phyloP scores from a whole-genome alignment of 2,329 filamentous ascomycete species.

The Pezicula neosporulosa region DNA sequence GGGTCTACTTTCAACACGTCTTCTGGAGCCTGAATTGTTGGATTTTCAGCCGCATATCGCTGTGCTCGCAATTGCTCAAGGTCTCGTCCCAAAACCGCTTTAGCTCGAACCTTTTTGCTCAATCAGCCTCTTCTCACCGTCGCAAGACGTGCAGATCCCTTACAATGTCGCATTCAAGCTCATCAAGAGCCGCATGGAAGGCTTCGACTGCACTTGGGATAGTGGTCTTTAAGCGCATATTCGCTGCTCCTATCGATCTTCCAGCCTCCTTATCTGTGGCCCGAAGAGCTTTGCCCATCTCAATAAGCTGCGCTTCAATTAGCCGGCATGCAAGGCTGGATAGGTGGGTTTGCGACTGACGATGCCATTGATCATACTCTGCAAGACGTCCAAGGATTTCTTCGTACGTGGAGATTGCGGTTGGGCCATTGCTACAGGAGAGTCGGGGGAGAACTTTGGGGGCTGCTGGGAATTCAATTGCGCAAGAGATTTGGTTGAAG shows the following conservation, averaged over 20 bases:
- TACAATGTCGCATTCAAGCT: slow-evolving; percentile 56
- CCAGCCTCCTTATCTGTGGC: slow-evolving; percentile 43
- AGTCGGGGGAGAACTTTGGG: not conserved
- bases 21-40: slow-evolving; percentile 13
- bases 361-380: slow-evolving; percentile 51
- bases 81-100: slow-evolving; percentile 52
- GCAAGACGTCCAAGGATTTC: slow-evolving; percentile 35
- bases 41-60: slow-evolving; percentile 24
- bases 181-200: slow-evolving; percentile 49
- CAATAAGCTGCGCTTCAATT: slow-evolving; percentile 44
- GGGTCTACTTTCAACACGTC: slow-evolving; percentile 20
- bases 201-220: slow-evolving; percentile 25
- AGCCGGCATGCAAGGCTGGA: not conserved
- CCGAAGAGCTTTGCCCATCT: slow-evolving; percentile 55
- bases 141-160: slow-evolving; percentile 14
- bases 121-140: slow-evolving; percentile 3
- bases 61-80: slow-evolving; percentile 35
- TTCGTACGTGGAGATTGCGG: slow-evolving; percentile 15
- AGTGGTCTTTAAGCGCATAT: slow-evolving; percentile 16
- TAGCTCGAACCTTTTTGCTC: slow-evolving; percentile 42
- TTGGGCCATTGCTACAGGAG: slow-evolving; percentile 7
- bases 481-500: no score
- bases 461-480: not conserved
- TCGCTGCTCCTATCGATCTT: slow-evolving; percentile 29
- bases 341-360: slow-evolving; percentile 34